Conservation (phyloP, 1,284 basidiomycete genomes). For the Malassezia arunalokei region DNA sequence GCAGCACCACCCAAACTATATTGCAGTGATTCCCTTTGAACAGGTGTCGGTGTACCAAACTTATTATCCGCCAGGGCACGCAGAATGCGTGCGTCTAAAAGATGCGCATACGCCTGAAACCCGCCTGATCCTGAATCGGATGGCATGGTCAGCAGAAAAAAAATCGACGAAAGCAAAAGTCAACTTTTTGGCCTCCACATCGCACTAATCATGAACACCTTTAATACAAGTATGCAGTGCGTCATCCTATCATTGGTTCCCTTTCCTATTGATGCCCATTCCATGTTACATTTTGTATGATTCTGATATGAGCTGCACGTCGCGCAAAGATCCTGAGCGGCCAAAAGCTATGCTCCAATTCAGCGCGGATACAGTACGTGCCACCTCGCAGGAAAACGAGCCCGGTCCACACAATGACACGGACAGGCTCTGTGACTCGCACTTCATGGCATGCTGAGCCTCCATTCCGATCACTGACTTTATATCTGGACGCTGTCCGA, state of each 20-base stretch:
- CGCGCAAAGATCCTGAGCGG: background rate
- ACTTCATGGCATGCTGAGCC: background rate
- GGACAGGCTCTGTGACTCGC: background rate
- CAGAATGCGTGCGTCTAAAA: conserved; percentile 64
- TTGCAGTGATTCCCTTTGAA: conserved; percentile 66
- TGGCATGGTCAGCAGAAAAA: conserved; percentile 3
- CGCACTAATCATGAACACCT: background rate
- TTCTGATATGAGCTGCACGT: background rate
- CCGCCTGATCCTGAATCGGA: conserved; percentile 6
- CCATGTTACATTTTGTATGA: background rate
- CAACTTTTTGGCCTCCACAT: background rate
- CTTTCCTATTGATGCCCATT: background rate
- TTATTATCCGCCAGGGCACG: conserved; percentile 64
- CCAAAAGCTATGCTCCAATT: conserved; percentile 1
- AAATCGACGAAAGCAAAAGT: background rate
- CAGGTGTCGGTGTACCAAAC: conserved; percentile 67
- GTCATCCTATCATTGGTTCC: no score
- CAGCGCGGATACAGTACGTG: background rate
- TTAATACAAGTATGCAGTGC: background rate
- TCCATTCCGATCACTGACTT: background rate
- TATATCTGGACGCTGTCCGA: background rate
- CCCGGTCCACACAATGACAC: background rate
- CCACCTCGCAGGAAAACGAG: background rate
- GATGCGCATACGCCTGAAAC: conserved; percentile 52
- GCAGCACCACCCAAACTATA: conserved; percentile 63